A percentile compares a stretch with the other conserved stretches of the same genome.
phyloP scores from a whole-genome alignment of 768 basidiomycete genomes.

The Mycena pura region DNA sequence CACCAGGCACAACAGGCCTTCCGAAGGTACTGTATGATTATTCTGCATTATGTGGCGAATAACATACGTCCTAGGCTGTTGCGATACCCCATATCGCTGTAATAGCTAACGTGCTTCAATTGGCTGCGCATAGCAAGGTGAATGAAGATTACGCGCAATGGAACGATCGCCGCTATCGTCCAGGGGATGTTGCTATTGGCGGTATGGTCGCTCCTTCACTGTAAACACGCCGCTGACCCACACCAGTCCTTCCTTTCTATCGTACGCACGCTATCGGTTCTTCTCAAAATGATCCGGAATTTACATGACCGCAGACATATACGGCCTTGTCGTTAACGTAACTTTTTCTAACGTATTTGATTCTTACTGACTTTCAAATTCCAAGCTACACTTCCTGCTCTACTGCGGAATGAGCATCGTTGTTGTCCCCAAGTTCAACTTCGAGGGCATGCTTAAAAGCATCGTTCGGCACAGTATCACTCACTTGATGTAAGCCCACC shows the following conservation, averaged over 20 bases:
- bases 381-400: conserved; percentile 61
- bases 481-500: conserved; percentile 51
- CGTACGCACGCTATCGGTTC: conserved; percentile 46
- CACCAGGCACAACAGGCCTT: conserved; percentile 67
- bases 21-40: conserved; percentile 59
- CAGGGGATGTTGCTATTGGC: conserved; percentile 66
- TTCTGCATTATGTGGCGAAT: too few species aligned
- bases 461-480: conserved; percentile 63
- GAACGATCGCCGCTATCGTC: conserved; percentile 58
- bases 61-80: conserved; percentile 49
- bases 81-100: conserved; percentile 65
- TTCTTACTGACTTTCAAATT: conserved; percentile 2
- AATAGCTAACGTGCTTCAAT: conserved; percentile 68
- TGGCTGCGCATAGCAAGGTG: conserved; percentile 59
- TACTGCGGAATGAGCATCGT: conserved; percentile 65
- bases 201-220: conserved; percentile 44
- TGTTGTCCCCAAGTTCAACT: conserved; percentile 68
- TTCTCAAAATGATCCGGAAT: conserved; percentile 10
- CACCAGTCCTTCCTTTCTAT: conserved; percentile 63
- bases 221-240: not conserved
- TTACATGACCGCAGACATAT: conserved; percentile 55
- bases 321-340: conserved; percentile 68
- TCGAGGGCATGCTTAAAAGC: conserved; percentile 65
- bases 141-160: conserved; percentile 50
- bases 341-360: not conserved